Evolutionary conservation across 352 stramenopile genomes (phyloP).

Genomic region (Globisporangium paroecandrum): DNA sequence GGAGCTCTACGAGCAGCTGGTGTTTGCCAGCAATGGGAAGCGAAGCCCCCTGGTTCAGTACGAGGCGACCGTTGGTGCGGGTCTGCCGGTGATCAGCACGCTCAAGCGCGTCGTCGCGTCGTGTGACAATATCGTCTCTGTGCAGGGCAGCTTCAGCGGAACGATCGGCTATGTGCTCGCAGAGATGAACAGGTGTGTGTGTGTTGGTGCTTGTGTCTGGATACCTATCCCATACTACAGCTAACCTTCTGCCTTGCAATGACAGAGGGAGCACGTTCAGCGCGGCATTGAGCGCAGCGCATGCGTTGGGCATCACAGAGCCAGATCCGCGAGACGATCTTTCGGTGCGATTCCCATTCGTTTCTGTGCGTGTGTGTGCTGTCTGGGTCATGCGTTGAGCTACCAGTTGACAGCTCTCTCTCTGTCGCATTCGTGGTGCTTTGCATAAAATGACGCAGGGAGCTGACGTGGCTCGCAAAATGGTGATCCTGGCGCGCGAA

Average conservation of each 20-base stretch:
- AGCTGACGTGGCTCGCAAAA: constrained; percentile 64
- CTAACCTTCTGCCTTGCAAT: neutral
- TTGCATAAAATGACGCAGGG: constrained; percentile 25
- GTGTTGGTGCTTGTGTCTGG: neutral
- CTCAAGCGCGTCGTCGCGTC: constrained; percentile 48
- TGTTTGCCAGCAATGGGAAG: constrained; percentile 11
- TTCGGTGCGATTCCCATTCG: constrained; percentile 12
- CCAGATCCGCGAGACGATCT: constrained; percentile 68
- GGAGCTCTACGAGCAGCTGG: constrained; percentile 34
- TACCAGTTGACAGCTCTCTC: neutral
- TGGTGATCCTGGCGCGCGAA: constrained; percentile 61
- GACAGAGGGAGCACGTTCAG: constrained; percentile 42
- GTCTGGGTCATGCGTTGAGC: neutral
- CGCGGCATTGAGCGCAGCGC: constrained; percentile 39
- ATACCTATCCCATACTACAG: neutral
- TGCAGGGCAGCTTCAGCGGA: constrained; percentile 60
- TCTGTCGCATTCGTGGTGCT: neutral
- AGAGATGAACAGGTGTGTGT: constrained; percentile 24
- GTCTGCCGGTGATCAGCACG: constrained; percentile 51
- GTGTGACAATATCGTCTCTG: constrained; percentile 35
- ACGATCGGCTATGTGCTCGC: constrained; percentile 60
- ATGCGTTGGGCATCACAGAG: constrained; percentile 58
- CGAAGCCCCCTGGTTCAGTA: constrained; percentile 32
- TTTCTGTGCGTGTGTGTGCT: no score
- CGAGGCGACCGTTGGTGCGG: constrained; percentile 63